A percentile compares a stretch with the other conserved stretches of the same genome.
These are phyloP conservation scores for Pseudoneurospora amorphoporcata DNA, from an alignment of 495 filamentous ascomycete species.

Conservation along the genomic window DNA sequence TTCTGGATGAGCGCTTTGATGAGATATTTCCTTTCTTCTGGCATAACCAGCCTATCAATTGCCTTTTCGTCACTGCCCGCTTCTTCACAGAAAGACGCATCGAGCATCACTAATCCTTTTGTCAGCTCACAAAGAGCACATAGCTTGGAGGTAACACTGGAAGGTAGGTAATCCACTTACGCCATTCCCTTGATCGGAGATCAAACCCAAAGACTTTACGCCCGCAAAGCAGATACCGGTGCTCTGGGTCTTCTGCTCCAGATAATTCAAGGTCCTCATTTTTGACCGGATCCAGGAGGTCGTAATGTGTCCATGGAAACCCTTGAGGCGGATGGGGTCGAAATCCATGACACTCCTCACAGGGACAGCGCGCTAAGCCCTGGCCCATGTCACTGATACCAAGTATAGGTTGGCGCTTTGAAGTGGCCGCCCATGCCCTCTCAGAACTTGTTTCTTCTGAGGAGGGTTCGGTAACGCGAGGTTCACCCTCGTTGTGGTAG, in stretches of 20 bases:
- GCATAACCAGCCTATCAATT: conserved; percentile 24
- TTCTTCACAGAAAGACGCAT: not conserved
- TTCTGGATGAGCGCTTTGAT: conserved; percentile 22
- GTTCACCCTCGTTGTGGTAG: not conserved
- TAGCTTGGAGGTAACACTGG: too few relatives aligned
- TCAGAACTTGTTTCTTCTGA: too few relatives aligned
- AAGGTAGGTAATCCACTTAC: not conserved
- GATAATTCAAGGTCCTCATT: too few relatives aligned
- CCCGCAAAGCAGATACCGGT: not conserved
- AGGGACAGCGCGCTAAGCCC: not conserved
- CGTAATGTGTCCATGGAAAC: not conserved
- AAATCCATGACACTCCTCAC: not conserved
- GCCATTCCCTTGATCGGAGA: not conserved
- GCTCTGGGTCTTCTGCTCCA: not conserved
- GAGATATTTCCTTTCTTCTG: conserved; percentile 19
- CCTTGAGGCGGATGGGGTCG: not conserved
- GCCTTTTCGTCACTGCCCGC: not conserved
- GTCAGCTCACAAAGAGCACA: too few relatives aligned
- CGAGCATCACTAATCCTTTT: not conserved
- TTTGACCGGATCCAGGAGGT: not conserved
- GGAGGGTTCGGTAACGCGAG: too few relatives aligned
- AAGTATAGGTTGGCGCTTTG: too few relatives aligned
- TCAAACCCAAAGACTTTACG: not conserved
- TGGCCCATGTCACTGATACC: not conserved
- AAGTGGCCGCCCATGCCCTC: too few relatives aligned